phyloP scores from a whole-genome alignment of 306 rosid species.

The Betula pendula region DNA sequence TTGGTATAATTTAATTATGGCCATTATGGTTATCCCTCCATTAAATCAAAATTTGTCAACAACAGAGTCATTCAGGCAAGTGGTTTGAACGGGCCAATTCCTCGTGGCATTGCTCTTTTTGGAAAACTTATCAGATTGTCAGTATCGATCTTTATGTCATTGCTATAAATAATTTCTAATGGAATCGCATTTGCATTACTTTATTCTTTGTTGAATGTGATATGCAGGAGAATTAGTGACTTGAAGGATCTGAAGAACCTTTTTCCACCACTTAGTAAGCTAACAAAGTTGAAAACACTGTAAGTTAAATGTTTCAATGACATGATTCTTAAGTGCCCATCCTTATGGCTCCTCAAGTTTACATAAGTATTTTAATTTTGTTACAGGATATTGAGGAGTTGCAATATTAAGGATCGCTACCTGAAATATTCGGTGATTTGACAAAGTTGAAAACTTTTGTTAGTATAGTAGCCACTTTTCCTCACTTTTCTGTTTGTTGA shows the following conservation, averaged over 20 bases:
- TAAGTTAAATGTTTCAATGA: conserved; percentile 42
- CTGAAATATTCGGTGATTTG: conserved; percentile 33
- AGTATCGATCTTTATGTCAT: conserved; percentile 24
- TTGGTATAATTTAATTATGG: neutral
- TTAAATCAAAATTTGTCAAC: conserved; percentile 17
- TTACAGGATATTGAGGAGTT: conserved; percentile 63
- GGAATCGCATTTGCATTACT: neutral
- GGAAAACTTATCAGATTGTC: conserved; percentile 53
- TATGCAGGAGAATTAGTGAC: conserved; percentile 73
- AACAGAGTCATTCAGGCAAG: conserved; percentile 69
- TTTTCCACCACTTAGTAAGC: conserved; percentile 47
- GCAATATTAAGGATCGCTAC: conserved; percentile 65
- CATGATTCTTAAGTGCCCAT: neutral
- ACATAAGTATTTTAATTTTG: conserved; percentile 17
- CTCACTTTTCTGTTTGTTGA: neutral
- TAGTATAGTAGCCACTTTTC: conserved; percentile 17
- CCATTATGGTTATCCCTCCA: neutral
- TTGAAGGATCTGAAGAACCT: conserved; percentile 50
- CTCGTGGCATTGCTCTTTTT: conserved; percentile 47
- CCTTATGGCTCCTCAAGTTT: neutral
- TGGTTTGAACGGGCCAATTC: conserved; percentile 82
- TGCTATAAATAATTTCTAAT: neutral
- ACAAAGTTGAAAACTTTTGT: conserved; percentile 42
- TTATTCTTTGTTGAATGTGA: conserved; percentile 9
- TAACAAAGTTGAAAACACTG: conserved; percentile 39